Percentiles rank a stretch among this genome's conserved stretches.
phyloP scores from a whole-genome alignment of 441 rosid genomes.

The Raphanus hybrid region DNA sequence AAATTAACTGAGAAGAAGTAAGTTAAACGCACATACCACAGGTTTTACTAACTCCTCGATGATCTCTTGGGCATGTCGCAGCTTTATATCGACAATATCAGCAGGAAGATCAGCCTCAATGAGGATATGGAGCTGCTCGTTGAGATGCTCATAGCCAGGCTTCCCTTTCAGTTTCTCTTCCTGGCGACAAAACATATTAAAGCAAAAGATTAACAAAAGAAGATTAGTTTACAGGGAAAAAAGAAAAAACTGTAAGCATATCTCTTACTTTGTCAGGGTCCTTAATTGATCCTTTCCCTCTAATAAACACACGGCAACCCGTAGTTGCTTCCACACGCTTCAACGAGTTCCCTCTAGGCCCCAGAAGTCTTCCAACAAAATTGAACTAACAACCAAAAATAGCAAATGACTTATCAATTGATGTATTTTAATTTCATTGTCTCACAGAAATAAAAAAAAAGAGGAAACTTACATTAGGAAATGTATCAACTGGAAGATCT shows the following conservation, averaged over 20 bases:
- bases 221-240: too few relatives aligned
- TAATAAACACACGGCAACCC: constrained; percentile 1
- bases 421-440: neutral
- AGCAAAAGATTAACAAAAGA: constrained; percentile 35
- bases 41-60: constrained; percentile 97
- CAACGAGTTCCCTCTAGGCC: constrained; percentile 4
- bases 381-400: constrained; percentile 69
- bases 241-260: neutral
- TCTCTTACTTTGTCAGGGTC: constrained; percentile 85
- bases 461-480: constrained; percentile 37
- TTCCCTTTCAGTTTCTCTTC: constrained; percentile 93
- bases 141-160: constrained; percentile 96
- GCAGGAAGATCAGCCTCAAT: constrained; percentile 95
- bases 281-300: constrained; percentile 81
- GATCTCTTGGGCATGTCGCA: constrained; percentile 95
- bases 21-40: constrained; percentile 58
- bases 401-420: constrained; percentile 31
- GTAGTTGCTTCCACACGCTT: constrained; percentile 8
- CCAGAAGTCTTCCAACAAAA: constrained; percentile 91
- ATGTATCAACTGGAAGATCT: constrained; percentile 95
- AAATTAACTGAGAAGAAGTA: neutral
- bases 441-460: neutral
- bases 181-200: constrained; percentile 46
- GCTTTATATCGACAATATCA: constrained; percentile 75
- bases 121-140: constrained; percentile 92